A percentile compares a stretch with the other conserved stretches of the same genome.
Conservation (phyloP, 164 flowering plant species). For the Magnolia changhungtana region DNA sequence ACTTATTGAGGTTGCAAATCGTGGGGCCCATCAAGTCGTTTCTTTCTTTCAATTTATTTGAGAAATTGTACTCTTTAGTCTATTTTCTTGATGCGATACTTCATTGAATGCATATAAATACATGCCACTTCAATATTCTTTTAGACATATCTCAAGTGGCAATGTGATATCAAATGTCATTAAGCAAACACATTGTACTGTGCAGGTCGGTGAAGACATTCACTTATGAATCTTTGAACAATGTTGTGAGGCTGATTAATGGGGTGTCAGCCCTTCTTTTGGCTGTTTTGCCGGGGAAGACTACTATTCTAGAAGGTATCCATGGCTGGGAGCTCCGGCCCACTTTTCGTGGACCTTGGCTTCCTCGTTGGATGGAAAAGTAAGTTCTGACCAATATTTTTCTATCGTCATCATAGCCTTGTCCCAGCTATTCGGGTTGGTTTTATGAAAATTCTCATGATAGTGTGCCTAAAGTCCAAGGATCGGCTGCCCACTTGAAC, state of each 20-base stretch:
- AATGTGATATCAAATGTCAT: neutral
- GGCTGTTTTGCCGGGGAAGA: slow-evolving; percentile 81
- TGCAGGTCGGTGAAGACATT: slow-evolving; percentile 93
- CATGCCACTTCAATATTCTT: neutral
- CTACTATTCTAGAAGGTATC: slow-evolving; percentile 76
- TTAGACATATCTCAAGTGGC: neutral
- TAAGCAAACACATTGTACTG: slow-evolving; percentile 6
- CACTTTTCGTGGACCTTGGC: slow-evolving; percentile 80
- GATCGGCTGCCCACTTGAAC: neutral
- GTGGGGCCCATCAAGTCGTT: neutral
- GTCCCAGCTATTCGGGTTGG: neutral
- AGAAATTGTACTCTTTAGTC: neutral
- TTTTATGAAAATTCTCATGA: neutral
- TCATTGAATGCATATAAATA: neutral
- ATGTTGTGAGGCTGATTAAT: slow-evolving; percentile 83
- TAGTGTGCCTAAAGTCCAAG: neutral
- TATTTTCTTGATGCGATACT: neutral
- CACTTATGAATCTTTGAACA: slow-evolving; percentile 88
- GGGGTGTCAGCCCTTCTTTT: slow-evolving; percentile 81
- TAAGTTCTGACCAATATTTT: slow-evolving; percentile 30
- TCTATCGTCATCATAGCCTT: neutral
- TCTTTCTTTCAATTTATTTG: neutral
- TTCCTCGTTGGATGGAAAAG: slow-evolving; percentile 99
- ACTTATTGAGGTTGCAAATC: too few relatives aligned
- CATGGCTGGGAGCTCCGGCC: slow-evolving; percentile 99